phyloP scores from a whole-genome alignment of 2,329 filamentous ascomycete species.

The Atkinsonella hypoxylon region DNA sequence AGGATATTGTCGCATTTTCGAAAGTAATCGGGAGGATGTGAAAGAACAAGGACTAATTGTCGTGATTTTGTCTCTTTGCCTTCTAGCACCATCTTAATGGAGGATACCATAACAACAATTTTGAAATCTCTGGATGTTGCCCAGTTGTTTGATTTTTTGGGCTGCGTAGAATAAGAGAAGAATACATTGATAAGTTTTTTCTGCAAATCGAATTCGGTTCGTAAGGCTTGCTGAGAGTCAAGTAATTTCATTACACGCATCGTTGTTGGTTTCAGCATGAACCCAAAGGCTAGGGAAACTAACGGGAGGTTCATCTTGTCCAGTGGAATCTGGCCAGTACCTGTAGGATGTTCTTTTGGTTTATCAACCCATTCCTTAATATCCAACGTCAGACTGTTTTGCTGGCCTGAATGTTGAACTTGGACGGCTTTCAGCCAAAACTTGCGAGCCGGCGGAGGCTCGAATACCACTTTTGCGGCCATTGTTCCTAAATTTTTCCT shows the following conservation, averaged over 20 bases:
- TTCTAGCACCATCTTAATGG: slow-evolving; percentile 32
- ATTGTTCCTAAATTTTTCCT: slow-evolving; percentile 10
- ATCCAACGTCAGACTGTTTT: slow-evolving; percentile 11
- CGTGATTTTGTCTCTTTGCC: slow-evolving; percentile 16
- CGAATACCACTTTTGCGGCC: slow-evolving; percentile 40
- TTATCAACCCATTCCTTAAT: slow-evolving; percentile 1
- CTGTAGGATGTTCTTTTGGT: neutral
- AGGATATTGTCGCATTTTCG: slow-evolving; percentile 22
- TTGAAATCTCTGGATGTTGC: slow-evolving; percentile 22
- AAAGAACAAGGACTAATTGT: slow-evolving; percentile 34
- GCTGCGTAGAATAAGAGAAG: slow-evolving; percentile 16
- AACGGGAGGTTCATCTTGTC: slow-evolving; percentile 29
- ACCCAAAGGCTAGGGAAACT: slow-evolving; percentile 47
- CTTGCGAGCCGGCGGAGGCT: slow-evolving; percentile 36
- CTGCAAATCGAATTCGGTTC: slow-evolving; percentile 20
- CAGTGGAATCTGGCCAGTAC: neutral
- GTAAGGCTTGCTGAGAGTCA: slow-evolving; percentile 10
- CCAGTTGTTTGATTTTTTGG: slow-evolving; percentile 4
- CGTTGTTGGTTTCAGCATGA: slow-evolving; percentile 36
- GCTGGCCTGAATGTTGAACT: slow-evolving; percentile 14
- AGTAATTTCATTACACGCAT: slow-evolving; percentile 47
- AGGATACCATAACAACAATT: slow-evolving; percentile 30
- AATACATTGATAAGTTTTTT: slow-evolving; percentile 17
- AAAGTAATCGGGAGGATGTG: slow-evolving; percentile 36
- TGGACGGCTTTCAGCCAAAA: slow-evolving; percentile 36